Evolutionary conservation across 148 eudicot genomes (phyloP), one percentile per base, ranked within the genome.

Genomic region (Rhododendron williamsianum): DNA sequence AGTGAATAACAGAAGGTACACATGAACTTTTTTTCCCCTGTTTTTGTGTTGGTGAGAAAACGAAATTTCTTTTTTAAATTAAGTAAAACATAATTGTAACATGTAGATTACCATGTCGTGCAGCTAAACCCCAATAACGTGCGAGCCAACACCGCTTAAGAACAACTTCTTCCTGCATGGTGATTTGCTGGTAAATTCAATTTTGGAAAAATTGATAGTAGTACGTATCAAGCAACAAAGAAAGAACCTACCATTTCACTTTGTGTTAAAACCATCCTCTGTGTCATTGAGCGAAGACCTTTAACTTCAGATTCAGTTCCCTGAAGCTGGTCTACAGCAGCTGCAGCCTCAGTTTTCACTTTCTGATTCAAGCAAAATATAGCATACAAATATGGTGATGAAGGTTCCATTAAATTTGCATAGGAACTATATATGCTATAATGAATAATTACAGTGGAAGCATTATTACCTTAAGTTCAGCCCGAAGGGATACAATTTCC

Each of bases 131-230:
- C 99, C 99, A 97, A 67, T 95, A 97, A 76, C 98, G 98, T 90
- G 99, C 94, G 90, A 97, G 99, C 99, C 99, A 97, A 83, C 99
- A 97, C 90, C 99, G 94, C 91, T 97, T 97, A 23, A 97, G 89
- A 87, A 97, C 98, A 48, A 97, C 99, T 89, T 97, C 99, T 89
- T 95, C 99, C 99, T 97, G 82, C 80, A 71, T 67, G 56, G 43
- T 63, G 52, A 65, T 80, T 46, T 60, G 67, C 9, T 13, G 19
- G 76, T 71, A 71, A 71, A 30, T 71, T 71, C 30, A 71, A 33
- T 71, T n/a, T 65, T 71, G 73, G 3, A 43, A 76, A 43, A 41
- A 8, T 9, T 77, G 52, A 77, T 77, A 77, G 16, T 21, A 77
- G 25, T 77, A 23, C 4, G 52, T 4, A 41, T 45, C 51, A 45